phyloP scores from a whole-genome alignment of 1,139 yeast genomes.

The Sugiyamaella neomexicana region DNA sequence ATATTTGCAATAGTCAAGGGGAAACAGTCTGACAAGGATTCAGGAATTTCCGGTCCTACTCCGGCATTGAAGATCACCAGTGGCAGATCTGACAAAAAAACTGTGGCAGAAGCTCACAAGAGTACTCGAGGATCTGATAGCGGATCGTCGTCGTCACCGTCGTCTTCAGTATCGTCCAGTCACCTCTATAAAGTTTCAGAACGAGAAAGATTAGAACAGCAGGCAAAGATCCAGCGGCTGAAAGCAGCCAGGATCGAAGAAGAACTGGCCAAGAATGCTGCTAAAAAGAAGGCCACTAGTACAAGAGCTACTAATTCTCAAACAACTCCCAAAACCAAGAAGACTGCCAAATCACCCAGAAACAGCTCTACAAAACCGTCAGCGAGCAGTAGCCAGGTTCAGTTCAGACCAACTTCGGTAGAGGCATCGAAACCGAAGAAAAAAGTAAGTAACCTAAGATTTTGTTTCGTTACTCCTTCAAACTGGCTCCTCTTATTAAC shows the following conservation, averaged over 20 bases:
- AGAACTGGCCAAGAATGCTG: slow-evolving; percentile 13
- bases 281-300: slow-evolving; percentile 19
- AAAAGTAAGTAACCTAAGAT: slow-evolving; percentile 12
- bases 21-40: slow-evolving; percentile 16
- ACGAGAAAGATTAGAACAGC: slow-evolving; percentile 32
- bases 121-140: neutral
- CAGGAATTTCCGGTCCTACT: neutral
- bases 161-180: slow-evolving; percentile 2
- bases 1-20: slow-evolving; percentile 32
- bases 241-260: slow-evolving; percentile 35
- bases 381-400: slow-evolving; percentile 1
- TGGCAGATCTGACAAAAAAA: neutral
- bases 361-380: neutral
- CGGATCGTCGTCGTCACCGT: slow-evolving; percentile 3
- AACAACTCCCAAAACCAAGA: slow-evolving; percentile 10
- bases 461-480: neutral
- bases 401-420: neutral
- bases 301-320: slow-evolving; percentile 13
- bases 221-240: slow-evolving; percentile 33
- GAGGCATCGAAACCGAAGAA: slow-evolving; percentile 21
- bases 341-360: slow-evolving; percentile 1
- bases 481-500: slow-evolving; percentile 10
- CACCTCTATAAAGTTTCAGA: slow-evolving; percentile 25
- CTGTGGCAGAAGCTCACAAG: neutral
- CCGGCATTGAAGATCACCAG: neutral